phyloP scores from a whole-genome alignment of 225 moss, liverwort and hornwort genomes.

The Marchantia paleacea region DNA sequence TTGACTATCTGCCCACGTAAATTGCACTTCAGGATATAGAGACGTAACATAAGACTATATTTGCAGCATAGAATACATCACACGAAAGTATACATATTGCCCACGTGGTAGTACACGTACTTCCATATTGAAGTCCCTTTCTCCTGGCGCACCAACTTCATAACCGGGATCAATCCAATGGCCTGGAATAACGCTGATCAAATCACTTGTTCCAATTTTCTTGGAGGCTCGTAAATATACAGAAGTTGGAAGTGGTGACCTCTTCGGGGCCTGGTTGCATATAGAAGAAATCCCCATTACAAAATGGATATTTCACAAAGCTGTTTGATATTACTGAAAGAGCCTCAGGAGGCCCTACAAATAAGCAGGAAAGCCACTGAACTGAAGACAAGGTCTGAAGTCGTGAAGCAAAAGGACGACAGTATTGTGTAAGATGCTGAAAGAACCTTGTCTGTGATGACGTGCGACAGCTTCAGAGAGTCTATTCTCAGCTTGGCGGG shows the following conservation, averaged over 20 bases:
- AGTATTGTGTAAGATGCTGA: not conserved
- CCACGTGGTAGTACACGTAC: slow-evolving; percentile 35
- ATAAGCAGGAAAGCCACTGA: not conserved
- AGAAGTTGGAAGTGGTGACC: slow-evolving; percentile 56
- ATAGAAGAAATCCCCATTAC: too few relatives aligned
- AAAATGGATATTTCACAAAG: not conserved
- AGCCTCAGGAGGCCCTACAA: not conserved
- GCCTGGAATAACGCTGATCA: slow-evolving; percentile 87
- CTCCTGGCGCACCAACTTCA: slow-evolving; percentile 86
- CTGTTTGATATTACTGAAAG: not conserved
- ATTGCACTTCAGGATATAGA: not conserved
- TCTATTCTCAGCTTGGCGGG: slow-evolving; percentile 63
- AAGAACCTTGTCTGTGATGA: slow-evolving; percentile 65
- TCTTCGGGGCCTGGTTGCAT: slow-evolving; percentile 53
- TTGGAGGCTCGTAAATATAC: slow-evolving; percentile 69
- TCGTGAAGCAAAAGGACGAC: not conserved
- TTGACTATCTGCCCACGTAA: slow-evolving; percentile 67
- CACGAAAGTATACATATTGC: not conserved
- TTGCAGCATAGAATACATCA: not conserved
- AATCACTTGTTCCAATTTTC: slow-evolving; percentile 64
- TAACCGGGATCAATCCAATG: slow-evolving; percentile 92
- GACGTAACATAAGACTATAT: not conserved
- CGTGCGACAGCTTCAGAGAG: slow-evolving; percentile 73
- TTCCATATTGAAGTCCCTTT: slow-evolving; percentile 94
- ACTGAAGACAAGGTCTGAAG: not conserved